Base-by-base conservation (phyloP, 495 filamentous ascomycete species). In the Parmelia sp. region DNA sequence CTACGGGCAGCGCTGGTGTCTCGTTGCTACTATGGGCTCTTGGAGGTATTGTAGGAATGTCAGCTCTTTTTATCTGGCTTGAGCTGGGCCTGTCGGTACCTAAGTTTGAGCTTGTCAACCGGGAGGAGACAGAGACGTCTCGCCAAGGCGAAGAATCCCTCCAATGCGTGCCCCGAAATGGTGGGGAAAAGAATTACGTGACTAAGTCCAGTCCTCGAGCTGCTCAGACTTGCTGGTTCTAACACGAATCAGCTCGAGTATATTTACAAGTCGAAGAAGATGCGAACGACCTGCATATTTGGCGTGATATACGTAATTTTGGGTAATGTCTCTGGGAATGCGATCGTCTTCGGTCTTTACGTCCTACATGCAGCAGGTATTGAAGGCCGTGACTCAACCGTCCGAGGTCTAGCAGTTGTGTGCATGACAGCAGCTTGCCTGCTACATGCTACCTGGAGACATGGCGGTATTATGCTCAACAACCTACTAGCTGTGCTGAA, bases 111-210 rank as follows among this genome's bases (percentile, higher is more conserved):
- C 66, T 75, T 37, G 63, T 71, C 31, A 72, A 71, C 14, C 56
- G 58, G 11, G 69, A 72, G 23, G 63, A 71, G 65, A 60, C 70
- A 25, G 63, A 70, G 65, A 56, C 66, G 33, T 29, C 53, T 56
- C 53, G 40, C 40, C 40, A 42, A 42, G 40, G 40, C 40, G 40
- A 42, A 42, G 40, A 42, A 15, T 42, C 40, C 40, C 40, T 42
- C 40, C 40, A 42, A 42, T 42, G 40, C 40, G 74, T 82, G 15
- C 79, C 79, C 17, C 72, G 81, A 29, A 80, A 71, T 63, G 82
- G 82, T 21, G 82, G 81, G 10, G 77, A 78, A 49, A 74, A 81
- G 58, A 82, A 84, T 66, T 84, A 83, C 67, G 76, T 82, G 58
- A 69, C 75, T 70, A 42, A 40, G n/a, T 49, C 36, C 56, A 40